Base-by-base conservation (phyloP, 1,284 basidiomycete genomes). In the Microbotryomycetes sp. region DNA sequence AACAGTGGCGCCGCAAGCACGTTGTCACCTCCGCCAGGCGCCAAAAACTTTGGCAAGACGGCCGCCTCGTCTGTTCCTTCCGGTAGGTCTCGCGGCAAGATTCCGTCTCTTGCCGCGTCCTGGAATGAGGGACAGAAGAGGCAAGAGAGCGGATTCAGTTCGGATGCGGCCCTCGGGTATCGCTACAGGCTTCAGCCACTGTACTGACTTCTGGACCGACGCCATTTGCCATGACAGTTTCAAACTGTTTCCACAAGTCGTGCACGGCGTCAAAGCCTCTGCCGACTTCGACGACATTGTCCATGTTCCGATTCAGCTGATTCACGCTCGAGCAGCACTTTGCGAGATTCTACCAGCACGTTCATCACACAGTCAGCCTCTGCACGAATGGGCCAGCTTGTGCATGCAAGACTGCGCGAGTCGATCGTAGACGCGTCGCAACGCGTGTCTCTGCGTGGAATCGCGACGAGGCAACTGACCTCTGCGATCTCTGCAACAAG, bases 251-350 rank as follows among this genome's bases (percentile, higher is more conserved):
- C 67, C 67, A 69, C 23, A 67, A 51, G 29, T 45, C 26, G 28
- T 64, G 54, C 3, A 69, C 67, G 5, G 62, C 41, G 16, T 61
- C 62, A 27, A 69, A 65, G 9, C 59, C 57, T 24, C 35, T 28
- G 18, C 65, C 65, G 49, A 67, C 65, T 6, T 45, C 21, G 15
- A 52, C 51, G 15, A 65, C 62, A 31, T 50, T 61, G 49, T 69
- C 67, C 30, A 69, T 69, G 58, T 65, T 67, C 45, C 67, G 65
- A 46, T 69, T 69, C 31, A 69, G 55, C 15, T 59, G 58, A 50
- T 69, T 69, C 28, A 62, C 52, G 24, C 49, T 47, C 9, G 56
- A 59, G 27, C 62, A 45, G 55, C 58, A 59, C 28, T 61, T 64
- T 23, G 48, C 62, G 21, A 69, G 60, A 30, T 52, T 65, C 67